Evolutionary conservation across 2,329 filamentous ascomycete species (phyloP), one percentile per base, ranked within the genome.

Genomic region (Bertia moriformis): DNA sequence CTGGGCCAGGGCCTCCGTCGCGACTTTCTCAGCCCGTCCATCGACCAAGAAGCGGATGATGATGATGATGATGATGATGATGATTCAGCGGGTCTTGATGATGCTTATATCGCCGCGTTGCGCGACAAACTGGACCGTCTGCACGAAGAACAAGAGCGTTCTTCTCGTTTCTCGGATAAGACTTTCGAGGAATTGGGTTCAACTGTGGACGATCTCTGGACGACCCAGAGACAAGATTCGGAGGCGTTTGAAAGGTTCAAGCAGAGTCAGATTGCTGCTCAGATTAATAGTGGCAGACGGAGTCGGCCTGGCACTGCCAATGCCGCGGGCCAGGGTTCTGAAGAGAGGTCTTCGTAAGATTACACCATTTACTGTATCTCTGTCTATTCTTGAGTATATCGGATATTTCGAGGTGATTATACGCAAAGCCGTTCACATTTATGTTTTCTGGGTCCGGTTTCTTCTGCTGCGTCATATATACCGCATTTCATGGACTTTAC

Each of bases 1-100:
- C 67, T 83, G 27, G 75, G 78, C 19, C 77, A 83, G 49, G 67
- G 71, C 45, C 62, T 83, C 35, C 72, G 77, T 15, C 72, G 76
- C 32, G 73, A 79, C 42, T 66, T 83, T 27, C 59, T 82, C 18
- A 27, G n/a, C n/a, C 10, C 12, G 12, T 12, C 12, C 12, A 14
- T 18, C 19, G 18, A 18, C 15, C n/a, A n/a, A n/a, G 19, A n/a
- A 27, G 22, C 7, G n/a, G 22, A 27, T n/a, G 22, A n/a, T 7
- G 22, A 27, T 27, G 12, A 35, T 10, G 32, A 18, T 15, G 32
- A 17, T 35, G 10, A 35, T 15, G n/a, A 29, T n/a, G 10, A 10
- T 29, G 10, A 10, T 10, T 29, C 24, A n/a, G 24, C 24, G 10
- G 10, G 10, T n/a, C n/a, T 29, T 29, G 24, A 29, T 29, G 24